These are phyloP conservation scores for Apiosordaria backusii DNA, from an alignment of 495 filamentous ascomycete genomes.

Conservation along the genomic window DNA sequence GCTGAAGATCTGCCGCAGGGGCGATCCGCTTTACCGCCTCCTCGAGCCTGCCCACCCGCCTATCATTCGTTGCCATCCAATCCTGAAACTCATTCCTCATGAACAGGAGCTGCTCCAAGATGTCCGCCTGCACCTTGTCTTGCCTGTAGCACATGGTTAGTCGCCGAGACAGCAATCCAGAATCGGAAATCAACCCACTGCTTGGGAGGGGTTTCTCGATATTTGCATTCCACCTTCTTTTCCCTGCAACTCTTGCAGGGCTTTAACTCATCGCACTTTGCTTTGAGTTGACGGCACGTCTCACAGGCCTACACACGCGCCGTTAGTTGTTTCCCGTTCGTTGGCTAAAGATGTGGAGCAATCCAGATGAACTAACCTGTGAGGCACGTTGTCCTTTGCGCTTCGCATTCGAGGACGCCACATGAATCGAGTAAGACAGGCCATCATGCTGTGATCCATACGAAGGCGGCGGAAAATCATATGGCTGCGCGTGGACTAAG, in stretches of 20 bases:
- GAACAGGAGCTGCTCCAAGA: constrained; percentile 40
- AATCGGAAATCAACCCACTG: constrained; percentile 46
- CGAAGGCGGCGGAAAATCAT: constrained; percentile 36
- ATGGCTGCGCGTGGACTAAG: constrained; percentile 42
- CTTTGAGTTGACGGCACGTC: constrained; percentile 63
- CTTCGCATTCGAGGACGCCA: constrained; percentile 39
- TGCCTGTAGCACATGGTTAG: constrained; percentile 38
- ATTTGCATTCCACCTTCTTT: constrained; percentile 58
- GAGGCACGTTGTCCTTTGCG: constrained; percentile 51
- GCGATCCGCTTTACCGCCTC: constrained; percentile 18
- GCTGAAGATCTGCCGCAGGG: constrained; percentile 15
- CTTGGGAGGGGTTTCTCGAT: constrained; percentile 63
- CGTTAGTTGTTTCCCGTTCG: constrained; percentile 20
- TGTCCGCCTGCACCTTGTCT: constrained; percentile 51
- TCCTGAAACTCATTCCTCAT: constrained; percentile 34
- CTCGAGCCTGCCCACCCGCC: constrained; percentile 30
- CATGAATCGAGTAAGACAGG: constrained; percentile 34
- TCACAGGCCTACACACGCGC: constrained; percentile 58
- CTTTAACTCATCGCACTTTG: constrained; percentile 66
- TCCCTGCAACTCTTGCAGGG: constrained; percentile 57
- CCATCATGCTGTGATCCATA: constrained; percentile 30
- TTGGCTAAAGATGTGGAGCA: neutral
- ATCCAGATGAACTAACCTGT: constrained; percentile 34
- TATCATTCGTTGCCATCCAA: constrained; percentile 15
- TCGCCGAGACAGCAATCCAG: neutral